Base-by-base conservation (phyloP, 192 early-diverging fungal species). In the Coemansia sp. region DNA sequence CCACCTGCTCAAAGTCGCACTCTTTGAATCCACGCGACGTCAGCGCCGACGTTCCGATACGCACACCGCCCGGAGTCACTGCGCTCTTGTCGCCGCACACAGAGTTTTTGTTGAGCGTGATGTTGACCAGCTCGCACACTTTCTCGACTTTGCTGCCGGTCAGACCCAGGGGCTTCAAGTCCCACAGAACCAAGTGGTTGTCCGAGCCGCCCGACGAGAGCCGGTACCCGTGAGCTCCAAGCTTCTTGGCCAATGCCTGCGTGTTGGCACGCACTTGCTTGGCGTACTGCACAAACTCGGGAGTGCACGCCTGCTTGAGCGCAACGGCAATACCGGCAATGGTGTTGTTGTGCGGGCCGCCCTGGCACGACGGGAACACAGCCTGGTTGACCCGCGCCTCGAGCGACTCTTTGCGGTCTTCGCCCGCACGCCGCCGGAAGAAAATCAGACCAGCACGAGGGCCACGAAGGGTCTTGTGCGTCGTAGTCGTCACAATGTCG, bases 301-400 rank as follows among this genome's bases (percentile, higher is more conserved):
- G 95, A 59, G 85, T 83, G 55, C 93, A 94, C 12, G 87, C 98
- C 85, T 98, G 98, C 90, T 97, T 97, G 58, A 99, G 86, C 7
- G 96, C 92, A 57, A 99, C 96, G 54, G 98, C 98, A 41, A 99
- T 85, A 32, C 86, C 98, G 25, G 96, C 96, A 84, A 99, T 99
- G 60, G 96, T 97, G 91, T 99, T 98, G 90, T 99, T 99, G 90
- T 99, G 98, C 32, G 98, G 98, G 50, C 98, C 98, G 73, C 98
- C 98, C 87, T 99, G 98, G 87, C 93, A 94, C 66, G 93, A 93
- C 52, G 98, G 98, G 90, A 99, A 99, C 50, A 99, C 98, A 7
- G 98, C 94, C 86, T 93, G 93, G 90, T 99, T 98, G 72, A 98
- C 91, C 61, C 90, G 92, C 65, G 81, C 82, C 87, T 99, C 98